These are phyloP conservation scores for Glaciozyma antarctica DNA, from an alignment of 768 basidiomycete species.

Conservation along the genomic window DNA sequence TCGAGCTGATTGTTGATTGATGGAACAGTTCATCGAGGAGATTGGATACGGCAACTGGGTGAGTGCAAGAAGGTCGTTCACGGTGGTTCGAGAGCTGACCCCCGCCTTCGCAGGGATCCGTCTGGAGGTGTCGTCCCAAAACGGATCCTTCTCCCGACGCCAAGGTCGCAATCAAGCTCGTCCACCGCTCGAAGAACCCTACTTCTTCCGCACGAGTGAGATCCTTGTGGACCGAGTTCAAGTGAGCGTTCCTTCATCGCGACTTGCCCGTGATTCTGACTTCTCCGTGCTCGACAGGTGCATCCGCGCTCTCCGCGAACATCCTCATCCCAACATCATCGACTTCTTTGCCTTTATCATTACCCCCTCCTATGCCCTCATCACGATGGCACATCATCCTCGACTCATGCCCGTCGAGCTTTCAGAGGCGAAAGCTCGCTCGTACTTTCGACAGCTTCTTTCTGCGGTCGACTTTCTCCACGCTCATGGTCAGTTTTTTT, in stretches of 20 bases:
- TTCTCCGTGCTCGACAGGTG: conserved; percentile 42
- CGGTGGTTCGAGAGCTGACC: conserved; percentile 7
- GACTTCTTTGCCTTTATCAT: conserved; percentile 70
- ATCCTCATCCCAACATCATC: conserved; percentile 85
- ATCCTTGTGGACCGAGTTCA: conserved; percentile 54
- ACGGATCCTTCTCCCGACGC: conserved; percentile 39
- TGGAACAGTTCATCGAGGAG: conserved; percentile 28
- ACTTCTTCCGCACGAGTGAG: conserved; percentile 81
- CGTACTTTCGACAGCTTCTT: conserved; percentile 73
- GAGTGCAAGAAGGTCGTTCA: not conserved
- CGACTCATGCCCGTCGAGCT: conserved; percentile 68
- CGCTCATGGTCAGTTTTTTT: conserved; percentile 40
- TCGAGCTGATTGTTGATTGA: too few species aligned
- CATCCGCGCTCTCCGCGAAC: conserved; percentile 67
- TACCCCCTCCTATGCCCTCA: conserved; percentile 27
- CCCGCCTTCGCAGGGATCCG: conserved; percentile 35
- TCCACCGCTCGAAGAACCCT: conserved; percentile 68
- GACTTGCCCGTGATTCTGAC: not conserved
- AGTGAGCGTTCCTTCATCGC: conserved; percentile 14
- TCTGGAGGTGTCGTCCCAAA: not conserved
- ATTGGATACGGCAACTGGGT: conserved; percentile 79
- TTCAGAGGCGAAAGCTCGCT: conserved; percentile 60
- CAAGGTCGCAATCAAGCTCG: conserved; percentile 79
- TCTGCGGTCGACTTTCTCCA: conserved; percentile 79
- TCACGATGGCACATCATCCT: conserved; percentile 1